Evolutionary conservation across 2,329 filamentous ascomycete species (phyloP).

Genomic region (Diaporthe nobilis): DNA sequence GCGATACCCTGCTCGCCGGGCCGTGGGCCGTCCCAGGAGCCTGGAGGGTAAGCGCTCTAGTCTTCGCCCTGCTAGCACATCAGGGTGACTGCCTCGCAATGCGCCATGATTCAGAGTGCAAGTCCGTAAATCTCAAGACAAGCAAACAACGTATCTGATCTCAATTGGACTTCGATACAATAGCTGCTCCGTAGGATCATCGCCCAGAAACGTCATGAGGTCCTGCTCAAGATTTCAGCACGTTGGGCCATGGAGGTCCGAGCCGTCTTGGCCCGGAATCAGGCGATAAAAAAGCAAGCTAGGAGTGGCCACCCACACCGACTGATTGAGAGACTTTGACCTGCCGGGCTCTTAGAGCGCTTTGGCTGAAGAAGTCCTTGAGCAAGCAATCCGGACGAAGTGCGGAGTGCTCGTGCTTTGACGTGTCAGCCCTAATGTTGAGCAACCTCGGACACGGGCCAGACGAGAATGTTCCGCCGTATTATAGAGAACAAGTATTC

Average conservation of each 20-base stretch:
- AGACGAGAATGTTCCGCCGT: conserved; percentile 33
- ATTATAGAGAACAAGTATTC: neutral
- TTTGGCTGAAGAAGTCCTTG: conserved; percentile 5
- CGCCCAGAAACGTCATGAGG: neutral
- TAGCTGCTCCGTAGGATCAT: neutral
- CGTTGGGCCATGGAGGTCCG: conserved; percentile 15
- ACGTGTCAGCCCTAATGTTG: conserved; percentile 36
- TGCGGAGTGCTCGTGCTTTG: conserved; percentile 14
- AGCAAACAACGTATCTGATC: neutral
- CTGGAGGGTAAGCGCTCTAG: neutral
- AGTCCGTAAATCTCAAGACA: neutral
- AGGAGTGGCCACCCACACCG: neutral
- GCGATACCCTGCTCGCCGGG: neutral
- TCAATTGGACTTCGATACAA: neutral
- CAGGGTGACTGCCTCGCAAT: neutral
- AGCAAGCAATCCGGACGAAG: conserved; percentile 5
- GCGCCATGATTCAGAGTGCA: neutral
- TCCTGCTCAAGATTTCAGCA: conserved; percentile 4
- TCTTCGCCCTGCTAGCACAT: neutral
- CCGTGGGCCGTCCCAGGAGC: neutral
- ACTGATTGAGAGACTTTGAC: neutral
- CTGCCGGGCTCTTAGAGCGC: neutral
- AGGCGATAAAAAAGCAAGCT: conserved; percentile 11
- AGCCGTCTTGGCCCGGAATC: conserved; percentile 20
- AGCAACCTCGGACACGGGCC: conserved; percentile 35